Evolutionary conservation across 73 alveolate genomes (phyloP), one percentile per base, ranked within the genome.

Genomic region (Paramecium biaurelia): DNA sequence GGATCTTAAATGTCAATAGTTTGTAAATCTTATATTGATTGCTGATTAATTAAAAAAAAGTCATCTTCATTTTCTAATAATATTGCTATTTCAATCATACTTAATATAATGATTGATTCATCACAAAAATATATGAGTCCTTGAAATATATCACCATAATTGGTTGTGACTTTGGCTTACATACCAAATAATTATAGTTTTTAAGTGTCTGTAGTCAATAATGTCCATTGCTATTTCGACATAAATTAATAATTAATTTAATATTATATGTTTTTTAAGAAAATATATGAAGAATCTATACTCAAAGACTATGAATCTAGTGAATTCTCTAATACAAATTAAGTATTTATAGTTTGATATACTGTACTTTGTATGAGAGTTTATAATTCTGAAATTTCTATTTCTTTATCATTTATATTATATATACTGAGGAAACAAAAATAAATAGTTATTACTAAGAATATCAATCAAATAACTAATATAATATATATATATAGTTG

Each of bases 31-130:
- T 41, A 9, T 11, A 79, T 72, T 34, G 32, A 79, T 79, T 79
- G 20, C 49, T 79, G 49, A 79, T 79, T 79, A 6, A 79, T 34
- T 24, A 79, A 45, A 47, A 24, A 26, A 24, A 37, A 79, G 30
- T 79, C 90, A 14, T 79, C 90, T 42, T 79, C 74, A 79, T 79
- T 79, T 43, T 79, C 90, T 79, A 43, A n/a, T 42, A 20, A 24
- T 9, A 30, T 14, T n/a, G 23, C n/a, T 18, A 45, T n/a, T 49
- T 23, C 11, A 20, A 18, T 53, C 30, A 7, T 79, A 79, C 90
- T 79, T 47, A 79, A 47, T 9, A 79, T 79, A 37, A 79, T 20
- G 14, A 45, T 24, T 8, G 34, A 23, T 43, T 79, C 90, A 47
- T 79, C 90, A 20, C 43, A 79, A 45, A 43, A 79, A 41, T 79